Evolutionary conservation across 805 yeast species (phyloP).

Genomic region (Kazachstania africana): DNA sequence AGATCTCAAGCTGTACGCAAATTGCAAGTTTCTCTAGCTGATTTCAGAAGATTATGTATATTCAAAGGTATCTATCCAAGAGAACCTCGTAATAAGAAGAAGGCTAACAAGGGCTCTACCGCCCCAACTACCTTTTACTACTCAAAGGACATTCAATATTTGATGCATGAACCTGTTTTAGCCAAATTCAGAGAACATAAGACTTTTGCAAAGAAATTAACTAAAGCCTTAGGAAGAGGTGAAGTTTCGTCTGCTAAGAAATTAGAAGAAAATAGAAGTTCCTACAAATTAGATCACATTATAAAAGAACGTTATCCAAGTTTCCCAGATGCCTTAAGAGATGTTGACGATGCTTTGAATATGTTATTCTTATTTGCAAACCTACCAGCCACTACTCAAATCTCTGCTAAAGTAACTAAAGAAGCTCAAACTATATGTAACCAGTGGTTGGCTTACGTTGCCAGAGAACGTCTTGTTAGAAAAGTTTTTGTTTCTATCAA

Average conservation of each 20-base stretch:
- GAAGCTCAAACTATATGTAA: slow-evolving; percentile 81
- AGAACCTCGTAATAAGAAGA: slow-evolving; percentile 90
- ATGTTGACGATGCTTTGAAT: slow-evolving; percentile 87
- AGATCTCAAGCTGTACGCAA: slow-evolving; percentile 90
- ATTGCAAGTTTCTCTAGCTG: slow-evolving; percentile 87
- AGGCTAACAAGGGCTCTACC: slow-evolving; percentile 96
- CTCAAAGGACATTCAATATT: slow-evolving; percentile 84
- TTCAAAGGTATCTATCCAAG: slow-evolving; percentile 97
- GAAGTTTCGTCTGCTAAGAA: slow-evolving; percentile 82
- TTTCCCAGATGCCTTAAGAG: slow-evolving; percentile 83
- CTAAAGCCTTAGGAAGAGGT: slow-evolving; percentile 83
- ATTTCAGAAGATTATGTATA: slow-evolving; percentile 92
- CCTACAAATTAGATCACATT: slow-evolving; percentile 77
- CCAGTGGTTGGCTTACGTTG: slow-evolving; percentile 91
- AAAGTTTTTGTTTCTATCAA: slow-evolving; percentile 94
- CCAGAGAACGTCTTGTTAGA: slow-evolving; percentile 67
- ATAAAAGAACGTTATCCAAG: slow-evolving; percentile 94
- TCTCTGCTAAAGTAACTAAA: slow-evolving; percentile 68
- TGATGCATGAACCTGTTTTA: slow-evolving; percentile 89
- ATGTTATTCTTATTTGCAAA: slow-evolving; percentile 90
- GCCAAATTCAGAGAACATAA: slow-evolving; percentile 91
- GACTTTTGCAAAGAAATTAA: slow-evolving; percentile 82
- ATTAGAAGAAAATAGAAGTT: slow-evolving; percentile 56
- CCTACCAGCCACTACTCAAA: slow-evolving; percentile 85
- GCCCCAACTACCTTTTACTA: slow-evolving; percentile 93